Base-by-base conservation (phyloP, 75 land plant species). In the Chamaecyparis obtusa region DNA sequence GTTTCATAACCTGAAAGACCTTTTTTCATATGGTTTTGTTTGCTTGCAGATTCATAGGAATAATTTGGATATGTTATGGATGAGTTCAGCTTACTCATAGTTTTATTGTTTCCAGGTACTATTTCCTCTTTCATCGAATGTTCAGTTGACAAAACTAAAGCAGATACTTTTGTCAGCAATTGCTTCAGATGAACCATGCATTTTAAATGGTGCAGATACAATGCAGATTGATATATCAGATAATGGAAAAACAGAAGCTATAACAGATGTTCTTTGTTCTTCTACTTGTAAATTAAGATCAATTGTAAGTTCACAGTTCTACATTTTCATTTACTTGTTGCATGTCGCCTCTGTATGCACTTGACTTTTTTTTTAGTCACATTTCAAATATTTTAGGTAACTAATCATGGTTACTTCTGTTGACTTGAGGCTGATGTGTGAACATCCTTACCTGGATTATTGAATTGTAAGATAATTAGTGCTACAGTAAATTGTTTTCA, bases 241-340 rank as follows among this genome's bases (percentile, higher is more conserved):
- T 16, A 35, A n/a, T 51, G 56, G 48, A 83, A 85, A 69, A 30
- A 84, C 85, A 32, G 44, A 88, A 86, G 90, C 81, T 24, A 49
- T 49, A 1, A 24, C 41, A 86, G 71, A 44, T 78, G 55, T 44
- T 48, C 39, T 88, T 85, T 49, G 89, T 88, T 75, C 41, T 60
- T 85, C 90, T 35, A 83, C 86, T 54, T 90, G 39, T 44, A 90
- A 90, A 85, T 51, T 89, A 72, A 91, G 91, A 83, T 74, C 89
- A 46, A 89, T 91, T 64, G 91, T 90, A 43, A 86, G 91, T 90
- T 27, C 27, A 30, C 39, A 46, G 32, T 16, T 44, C 14, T 24
- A 17, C 30, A n/a, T 41, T 44, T 81, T 3, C 24, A 37, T 79
- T 81, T 44, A 15, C n/a, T 81, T 81, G 83, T 9, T 81, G 9